Evolutionary conservation across 2,329 filamentous ascomycete species (phyloP).

Genomic region (Neopestalotiopsis rosae): DNA sequence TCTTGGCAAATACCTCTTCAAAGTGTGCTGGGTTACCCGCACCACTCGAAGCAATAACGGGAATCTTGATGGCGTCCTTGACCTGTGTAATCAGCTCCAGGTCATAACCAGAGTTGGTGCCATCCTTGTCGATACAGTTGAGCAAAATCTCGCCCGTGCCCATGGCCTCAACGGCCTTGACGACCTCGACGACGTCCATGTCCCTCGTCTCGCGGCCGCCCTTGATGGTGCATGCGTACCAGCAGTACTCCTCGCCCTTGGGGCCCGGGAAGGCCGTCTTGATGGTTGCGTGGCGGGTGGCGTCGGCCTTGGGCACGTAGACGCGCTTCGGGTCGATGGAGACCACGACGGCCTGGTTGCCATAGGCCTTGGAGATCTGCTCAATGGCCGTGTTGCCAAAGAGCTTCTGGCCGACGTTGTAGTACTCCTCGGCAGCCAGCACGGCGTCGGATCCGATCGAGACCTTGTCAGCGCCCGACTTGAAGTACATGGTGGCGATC

Average conservation of each 20-base stretch:
- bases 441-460: slow-evolving; percentile 97
- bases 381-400: slow-evolving; percentile 91
- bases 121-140: slow-evolving; percentile 98
- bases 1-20: slow-evolving; percentile 85
- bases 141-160: slow-evolving; percentile 92
- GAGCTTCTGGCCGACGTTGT: slow-evolving; percentile 70
- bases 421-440: slow-evolving; percentile 89
- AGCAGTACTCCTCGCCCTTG: slow-evolving; percentile 81
- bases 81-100: slow-evolving; percentile 89
- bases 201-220: slow-evolving; percentile 94
- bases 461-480: slow-evolving; percentile 95
- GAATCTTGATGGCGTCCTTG: slow-evolving; percentile 85
- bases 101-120: slow-evolving; percentile 93
- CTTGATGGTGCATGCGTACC: slow-evolving; percentile 98
- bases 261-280: slow-evolving; percentile 73
- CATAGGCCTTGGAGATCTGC: slow-evolving; percentile 91
- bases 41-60: slow-evolving; percentile 93
- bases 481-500: slow-evolving; percentile 96
- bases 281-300: slow-evolving; percentile 75
- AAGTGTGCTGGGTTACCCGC: slow-evolving; percentile 90
- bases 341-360: slow-evolving; percentile 95
- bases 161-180: slow-evolving; percentile 92
- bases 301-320: slow-evolving; percentile 77
- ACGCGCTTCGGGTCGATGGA: slow-evolving; percentile 93
- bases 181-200: slow-evolving; percentile 88